phyloP scores from a whole-genome alignment of 23 red algal species.

The Pyropia yezoensis region DNA sequence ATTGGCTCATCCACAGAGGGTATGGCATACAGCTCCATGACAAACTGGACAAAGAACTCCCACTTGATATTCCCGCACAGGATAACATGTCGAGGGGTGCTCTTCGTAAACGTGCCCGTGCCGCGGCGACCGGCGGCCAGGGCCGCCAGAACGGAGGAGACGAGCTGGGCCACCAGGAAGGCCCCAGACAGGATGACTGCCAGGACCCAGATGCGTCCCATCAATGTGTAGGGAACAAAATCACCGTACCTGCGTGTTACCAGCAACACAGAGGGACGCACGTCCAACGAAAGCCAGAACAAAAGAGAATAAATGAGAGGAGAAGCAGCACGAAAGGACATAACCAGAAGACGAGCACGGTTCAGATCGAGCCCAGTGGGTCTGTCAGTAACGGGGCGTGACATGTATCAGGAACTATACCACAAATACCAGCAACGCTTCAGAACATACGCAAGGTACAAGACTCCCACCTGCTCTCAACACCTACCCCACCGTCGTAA shows the following conservation, averaged over 20 bases:
- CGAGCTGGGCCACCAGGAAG: constrained; percentile 34
- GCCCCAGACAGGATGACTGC: constrained; percentile 67
- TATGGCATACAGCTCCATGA: constrained; percentile 51
- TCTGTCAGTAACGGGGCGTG: too few species aligned
- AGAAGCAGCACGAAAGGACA: too few species aligned
- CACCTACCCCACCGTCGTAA: constrained; percentile 46
- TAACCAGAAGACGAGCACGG: too few species aligned
- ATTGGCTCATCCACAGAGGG: constrained; percentile 18
- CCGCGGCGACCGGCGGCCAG: constrained; percentile 39
- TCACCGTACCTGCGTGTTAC: constrained; percentile 25
- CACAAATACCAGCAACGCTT: too few species aligned
- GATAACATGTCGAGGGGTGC: constrained; percentile 30
- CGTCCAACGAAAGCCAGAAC: too few species aligned
- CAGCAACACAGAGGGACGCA: too few species aligned
- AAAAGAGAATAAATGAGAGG: too few species aligned
- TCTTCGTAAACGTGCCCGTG: constrained; percentile 43
- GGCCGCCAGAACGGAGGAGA: constrained; percentile 48
- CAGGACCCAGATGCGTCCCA: constrained; percentile 65
- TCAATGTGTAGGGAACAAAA: constrained; percentile 68
- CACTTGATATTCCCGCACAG: constrained; percentile 69
- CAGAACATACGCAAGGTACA: not conserved
- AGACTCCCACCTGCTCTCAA: too few species aligned
- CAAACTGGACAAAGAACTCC: constrained; percentile 59
- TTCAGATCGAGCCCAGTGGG: too few species aligned
- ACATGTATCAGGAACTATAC: too few species aligned